Evolutionary conservation across 352 stramenopile genomes (phyloP).

Genomic region (Phytophthora syringae): DNA sequence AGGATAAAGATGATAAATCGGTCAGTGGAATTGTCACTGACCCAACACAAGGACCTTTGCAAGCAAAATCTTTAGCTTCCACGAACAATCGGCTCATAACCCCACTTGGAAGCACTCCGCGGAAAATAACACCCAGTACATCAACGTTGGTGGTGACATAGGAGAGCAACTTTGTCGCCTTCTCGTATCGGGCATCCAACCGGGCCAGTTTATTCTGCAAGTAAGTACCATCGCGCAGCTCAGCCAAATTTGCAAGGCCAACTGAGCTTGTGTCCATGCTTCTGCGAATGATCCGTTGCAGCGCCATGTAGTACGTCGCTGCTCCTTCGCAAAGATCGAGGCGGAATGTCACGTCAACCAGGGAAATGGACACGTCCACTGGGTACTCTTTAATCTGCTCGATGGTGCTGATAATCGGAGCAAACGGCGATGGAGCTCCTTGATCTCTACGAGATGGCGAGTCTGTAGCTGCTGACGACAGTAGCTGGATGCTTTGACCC

Average conservation of each 20-base stretch:
- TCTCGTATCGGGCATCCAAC: constrained; percentile 66
- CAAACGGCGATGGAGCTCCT: constrained; percentile 27
- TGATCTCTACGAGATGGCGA: constrained; percentile 28
- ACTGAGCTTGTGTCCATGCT: constrained; percentile 72
- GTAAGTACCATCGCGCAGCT: constrained; percentile 64
- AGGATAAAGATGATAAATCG: constrained; percentile 43
- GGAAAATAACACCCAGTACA: constrained; percentile 64
- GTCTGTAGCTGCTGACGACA: constrained; percentile 27
- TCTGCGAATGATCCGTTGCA: constrained; percentile 74
- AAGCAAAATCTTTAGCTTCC: constrained; percentile 61
- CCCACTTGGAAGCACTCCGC: constrained; percentile 57
- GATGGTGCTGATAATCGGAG: constrained; percentile 47
- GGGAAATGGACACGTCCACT: constrained; percentile 72
- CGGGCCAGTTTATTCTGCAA: constrained; percentile 57
- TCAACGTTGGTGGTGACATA: constrained; percentile 70
- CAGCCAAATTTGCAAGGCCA: constrained; percentile 57
- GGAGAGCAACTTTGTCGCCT: constrained; percentile 55
- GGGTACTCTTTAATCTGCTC: constrained; percentile 73
- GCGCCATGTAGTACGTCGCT: constrained; percentile 57
- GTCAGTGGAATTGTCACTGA: constrained; percentile 67
- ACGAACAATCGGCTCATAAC: constrained; percentile 60
- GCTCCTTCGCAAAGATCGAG: constrained; percentile 67
- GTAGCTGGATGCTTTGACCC: constrained; percentile 57
- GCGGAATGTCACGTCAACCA: constrained; percentile 68
- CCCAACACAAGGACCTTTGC: constrained; percentile 70